Evolutionary conservation across 176 grass and related monocot genomes (phyloP), one percentile per base, ranked within the genome.

Genomic region (Poa pratensis): DNA sequence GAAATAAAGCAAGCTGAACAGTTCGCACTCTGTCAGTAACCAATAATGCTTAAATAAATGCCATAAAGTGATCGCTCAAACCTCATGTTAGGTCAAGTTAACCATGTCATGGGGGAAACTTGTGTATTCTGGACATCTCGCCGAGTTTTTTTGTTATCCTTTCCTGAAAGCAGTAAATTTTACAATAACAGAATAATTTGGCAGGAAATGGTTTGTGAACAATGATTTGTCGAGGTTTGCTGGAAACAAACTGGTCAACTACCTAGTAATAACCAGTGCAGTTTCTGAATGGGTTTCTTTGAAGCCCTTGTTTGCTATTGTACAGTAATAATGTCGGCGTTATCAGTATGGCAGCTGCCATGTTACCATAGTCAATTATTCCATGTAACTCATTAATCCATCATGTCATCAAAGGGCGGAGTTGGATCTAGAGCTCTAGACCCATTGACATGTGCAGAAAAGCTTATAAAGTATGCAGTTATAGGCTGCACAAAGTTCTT

Each of bases 151-250:
- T 17, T 42, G 62, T 17, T 46, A 30, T 14, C 4, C 18, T 34
- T 88, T 71, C 12, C 16, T 53, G 5, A 35, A 71, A 86, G 18
- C 46, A 48, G 14, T 20, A 5, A 26, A 10, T 80, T 80, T 76
- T 60, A 69, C n/a, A 60, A 50, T 60, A 70, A 59, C 18, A 8
- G 13, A 63, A 84, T 81, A 43, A 10, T 5, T 57, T 76, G 48
- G 34, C 23, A 35, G 18, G 53, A 73, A 78, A 46, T 35, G 6
- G 14, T 32, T 66, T 30, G 17, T 18, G 37, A 70, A 51, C 13
- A 77, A 4, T 17, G 48, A 17, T 30, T 72, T 80, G 27, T 26
- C 2, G 17, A 22, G 24, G 55, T 82, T 9, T 70, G 0, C 5
- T 71, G 71, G 51, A 61, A 45, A 12, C 40, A 24, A 76, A 77